Percentiles rank a stretch among this genome's conserved stretches.
These are phyloP conservation scores for Aphanocladium album DNA, from an alignment of 2,329 filamentous ascomycete species.

Conservation along the genomic window DNA sequence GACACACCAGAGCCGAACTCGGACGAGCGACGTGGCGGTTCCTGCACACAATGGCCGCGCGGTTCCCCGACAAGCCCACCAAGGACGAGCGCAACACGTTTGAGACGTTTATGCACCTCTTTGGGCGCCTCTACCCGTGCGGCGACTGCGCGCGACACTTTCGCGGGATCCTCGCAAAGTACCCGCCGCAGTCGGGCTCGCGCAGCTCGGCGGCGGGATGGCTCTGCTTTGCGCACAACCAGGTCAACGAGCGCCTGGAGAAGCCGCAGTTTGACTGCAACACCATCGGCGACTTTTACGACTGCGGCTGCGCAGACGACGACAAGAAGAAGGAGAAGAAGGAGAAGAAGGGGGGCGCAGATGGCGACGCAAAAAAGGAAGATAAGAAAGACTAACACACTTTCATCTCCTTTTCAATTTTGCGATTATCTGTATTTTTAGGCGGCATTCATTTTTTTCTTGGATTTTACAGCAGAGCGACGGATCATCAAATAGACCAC, in stretches of 20 bases:
- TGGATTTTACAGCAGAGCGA: not conserved
- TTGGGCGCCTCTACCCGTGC: constrained; percentile 65
- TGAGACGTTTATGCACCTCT: constrained; percentile 60
- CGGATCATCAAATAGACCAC: not conserved
- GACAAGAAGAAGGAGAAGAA: constrained; percentile 38
- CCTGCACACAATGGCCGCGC: constrained; percentile 65
- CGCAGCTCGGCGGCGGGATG: constrained; percentile 61
- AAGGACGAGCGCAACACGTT: constrained; percentile 58
- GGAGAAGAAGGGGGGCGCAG: constrained; percentile 17
- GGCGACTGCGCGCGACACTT: constrained; percentile 67
- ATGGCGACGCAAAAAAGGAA: not conserved
- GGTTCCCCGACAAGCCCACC: constrained; percentile 62
- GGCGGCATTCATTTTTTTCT: not conserved
- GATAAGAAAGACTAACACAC: constrained; percentile 1
- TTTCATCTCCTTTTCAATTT: not conserved
- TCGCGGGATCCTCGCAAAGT: constrained; percentile 55
- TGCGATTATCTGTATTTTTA: not conserved
- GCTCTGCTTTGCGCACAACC: constrained; percentile 64
- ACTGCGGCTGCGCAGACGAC: constrained; percentile 67
- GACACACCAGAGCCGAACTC: constrained; percentile 49
- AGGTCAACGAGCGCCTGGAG: constrained; percentile 59
- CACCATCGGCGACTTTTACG: constrained; percentile 65
- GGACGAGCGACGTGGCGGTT: constrained; percentile 66
- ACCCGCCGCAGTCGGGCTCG: constrained; percentile 60
- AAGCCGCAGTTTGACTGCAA: constrained; percentile 61